A percentile compares a stretch with the other conserved stretches of the same genome.
These are phyloP conservation scores for Raffaelea albimanens DNA, from an alignment of 2,329 filamentous ascomycete species.

Conservation along the genomic window DNA sequence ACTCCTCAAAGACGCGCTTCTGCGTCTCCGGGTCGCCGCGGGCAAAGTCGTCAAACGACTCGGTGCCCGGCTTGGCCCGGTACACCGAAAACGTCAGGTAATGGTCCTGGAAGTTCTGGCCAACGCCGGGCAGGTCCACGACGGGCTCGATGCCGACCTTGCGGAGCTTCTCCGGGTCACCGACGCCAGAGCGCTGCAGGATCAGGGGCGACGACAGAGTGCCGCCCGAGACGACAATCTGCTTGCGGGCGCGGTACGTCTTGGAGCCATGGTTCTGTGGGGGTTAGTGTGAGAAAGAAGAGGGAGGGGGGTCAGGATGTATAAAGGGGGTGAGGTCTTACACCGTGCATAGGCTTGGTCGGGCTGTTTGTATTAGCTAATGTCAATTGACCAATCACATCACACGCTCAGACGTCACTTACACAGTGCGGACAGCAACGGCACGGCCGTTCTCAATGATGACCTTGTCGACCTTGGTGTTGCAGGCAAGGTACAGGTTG, in stretches of 20 bases:
- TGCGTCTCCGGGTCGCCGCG: conserved; percentile 65
- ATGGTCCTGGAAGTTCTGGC: conserved; percentile 69
- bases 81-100: conserved; percentile 63
- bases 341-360: conserved; percentile 40
- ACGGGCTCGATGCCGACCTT: conserved; percentile 58
- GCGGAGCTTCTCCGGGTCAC: conserved; percentile 62
- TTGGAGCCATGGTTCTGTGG: conserved; percentile 35
- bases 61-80: conserved; percentile 63
- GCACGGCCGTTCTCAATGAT: conserved; percentile 64
- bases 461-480: conserved; percentile 71
- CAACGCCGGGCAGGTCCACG: conserved; percentile 63
- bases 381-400: neutral
- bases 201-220: conserved; percentile 67
- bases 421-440: conserved; percentile 60
- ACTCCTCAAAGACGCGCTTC: conserved; percentile 65
- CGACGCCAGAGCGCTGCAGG: conserved; percentile 66
- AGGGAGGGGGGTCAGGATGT: neutral
- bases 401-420: conserved; percentile 9
- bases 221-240: conserved; percentile 64
- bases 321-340: neutral
- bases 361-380: conserved; percentile 20
- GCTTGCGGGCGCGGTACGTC: conserved; percentile 60
- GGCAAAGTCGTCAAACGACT: conserved; percentile 73
- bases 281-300: neutral
- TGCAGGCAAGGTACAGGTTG: conserved; percentile 63